Conservation (phyloP, 2,329 filamentous ascomycete genomes). For the Tolypocladium ophioglossoides region DNA sequence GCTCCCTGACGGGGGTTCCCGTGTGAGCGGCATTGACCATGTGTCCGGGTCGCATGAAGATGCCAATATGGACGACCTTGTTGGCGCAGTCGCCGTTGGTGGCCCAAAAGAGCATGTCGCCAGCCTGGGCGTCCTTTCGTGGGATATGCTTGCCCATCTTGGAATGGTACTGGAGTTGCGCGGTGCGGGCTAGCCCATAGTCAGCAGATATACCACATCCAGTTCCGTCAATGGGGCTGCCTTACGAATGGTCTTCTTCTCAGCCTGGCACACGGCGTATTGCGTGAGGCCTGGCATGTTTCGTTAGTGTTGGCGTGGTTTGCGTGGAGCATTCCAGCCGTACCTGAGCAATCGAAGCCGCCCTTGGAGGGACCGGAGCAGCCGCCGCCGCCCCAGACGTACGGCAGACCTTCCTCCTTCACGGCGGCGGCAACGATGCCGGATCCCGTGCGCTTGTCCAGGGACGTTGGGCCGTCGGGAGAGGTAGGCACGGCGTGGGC, state of each 20-base stretch:
- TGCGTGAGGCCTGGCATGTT: slow-evolving; percentile 3
- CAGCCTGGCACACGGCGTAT: slow-evolving; percentile 8
- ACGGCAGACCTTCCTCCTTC: slow-evolving; percentile 5
- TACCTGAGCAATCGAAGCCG: slow-evolving; percentile 9
- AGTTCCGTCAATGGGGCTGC: too few relatives aligned
- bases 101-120: slow-evolving; percentile 9
- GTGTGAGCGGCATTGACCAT: slow-evolving; percentile 10
- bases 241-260: slow-evolving; percentile 9
- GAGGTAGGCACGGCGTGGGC: neutral
- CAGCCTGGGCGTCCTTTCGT: slow-evolving; percentile 6
- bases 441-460: slow-evolving; percentile 7
- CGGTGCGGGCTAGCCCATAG: slow-evolving; percentile 4
- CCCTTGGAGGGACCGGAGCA: slow-evolving; percentile 8
- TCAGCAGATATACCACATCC: neutral
- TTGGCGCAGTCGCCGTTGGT: slow-evolving; percentile 8
- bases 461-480: neutral
- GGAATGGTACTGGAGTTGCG: slow-evolving; percentile 8
- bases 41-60: slow-evolving; percentile 5
- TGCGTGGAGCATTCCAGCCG: neutral
- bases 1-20: slow-evolving; percentile 7
- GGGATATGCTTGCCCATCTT: slow-evolving; percentile 8
- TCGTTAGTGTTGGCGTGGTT: neutral
- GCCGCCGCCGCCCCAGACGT: slow-evolving; percentile 8
- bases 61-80: slow-evolving; percentile 8
- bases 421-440: slow-evolving; percentile 8